These are phyloP conservation scores for Rhodotorula paludigena DNA, from an alignment of 768 basidiomycete species.

Conservation along the genomic window DNA sequence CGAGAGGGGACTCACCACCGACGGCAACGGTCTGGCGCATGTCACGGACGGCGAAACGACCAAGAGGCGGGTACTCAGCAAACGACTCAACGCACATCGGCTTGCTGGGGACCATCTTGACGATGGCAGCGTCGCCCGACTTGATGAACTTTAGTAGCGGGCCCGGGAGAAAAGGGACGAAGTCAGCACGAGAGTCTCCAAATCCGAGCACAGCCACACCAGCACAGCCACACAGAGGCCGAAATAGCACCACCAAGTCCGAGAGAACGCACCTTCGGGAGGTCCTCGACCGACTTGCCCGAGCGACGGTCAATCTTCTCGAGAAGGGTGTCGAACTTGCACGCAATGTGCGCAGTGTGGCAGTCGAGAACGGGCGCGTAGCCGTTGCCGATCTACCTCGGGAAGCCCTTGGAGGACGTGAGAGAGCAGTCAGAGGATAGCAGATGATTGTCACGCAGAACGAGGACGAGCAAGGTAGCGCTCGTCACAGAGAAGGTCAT, in stretches of 20 bases:
- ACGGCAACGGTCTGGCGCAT: slow-evolving; percentile 90
- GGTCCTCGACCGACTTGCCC: slow-evolving; percentile 81
- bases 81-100: slow-evolving; percentile 43
- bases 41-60: slow-evolving; percentile 99
- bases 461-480: too few relatives aligned
- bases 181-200: too few relatives aligned
- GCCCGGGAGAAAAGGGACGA: too few relatives aligned
- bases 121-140: slow-evolving; percentile 98
- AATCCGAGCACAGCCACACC: too few relatives aligned
- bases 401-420: too few relatives aligned
- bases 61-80: slow-evolving; percentile 82
- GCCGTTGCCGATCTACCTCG: slow-evolving; percentile 98
- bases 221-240: too few relatives aligned
- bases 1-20: slow-evolving; percentile 30
- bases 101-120: slow-evolving; percentile 56
- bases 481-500: too few relatives aligned
- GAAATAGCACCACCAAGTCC: too few relatives aligned
- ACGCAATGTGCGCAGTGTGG: slow-evolving; percentile 86
- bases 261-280: too few relatives aligned
- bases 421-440: too few relatives aligned
- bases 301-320: slow-evolving; percentile 99
- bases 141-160: slow-evolving; percentile 99
- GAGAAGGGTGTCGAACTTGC: slow-evolving; percentile 96
- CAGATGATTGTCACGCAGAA: too few relatives aligned
- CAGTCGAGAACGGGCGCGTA: slow-evolving; percentile 99